A percentile compares a stretch with the other conserved stretches of the same genome.
Evolutionary conservation across 768 basidiomycete genomes (phyloP).

Genomic region (Porpolomopsis calyptriformis): DNA sequence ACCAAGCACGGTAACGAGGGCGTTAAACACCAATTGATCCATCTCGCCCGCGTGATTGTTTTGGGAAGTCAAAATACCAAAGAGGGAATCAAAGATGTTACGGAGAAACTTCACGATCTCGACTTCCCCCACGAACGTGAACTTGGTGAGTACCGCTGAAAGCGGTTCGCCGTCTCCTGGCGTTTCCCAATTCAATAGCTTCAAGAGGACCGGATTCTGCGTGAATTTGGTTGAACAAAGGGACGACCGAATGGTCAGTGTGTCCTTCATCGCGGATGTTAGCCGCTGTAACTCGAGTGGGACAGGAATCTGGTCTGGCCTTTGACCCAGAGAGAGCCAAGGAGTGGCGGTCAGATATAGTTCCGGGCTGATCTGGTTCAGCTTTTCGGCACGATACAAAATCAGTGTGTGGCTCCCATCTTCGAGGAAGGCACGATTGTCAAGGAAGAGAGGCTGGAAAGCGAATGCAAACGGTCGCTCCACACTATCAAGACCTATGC

Average conservation of each 20-base stretch:
- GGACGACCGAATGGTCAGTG: slow-evolving; percentile 72
- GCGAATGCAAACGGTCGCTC: slow-evolving; percentile 89
- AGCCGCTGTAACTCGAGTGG: slow-evolving; percentile 52
- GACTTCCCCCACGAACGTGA: slow-evolving; percentile 87
- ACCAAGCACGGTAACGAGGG: slow-evolving; percentile 81
- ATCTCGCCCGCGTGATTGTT: slow-evolving; percentile 69
- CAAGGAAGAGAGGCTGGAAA: slow-evolving; percentile 78
- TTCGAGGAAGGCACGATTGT: slow-evolving; percentile 66
- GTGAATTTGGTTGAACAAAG: slow-evolving; percentile 89
- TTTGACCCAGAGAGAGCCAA: slow-evolving; percentile 44
- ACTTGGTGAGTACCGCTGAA: slow-evolving; percentile 63
- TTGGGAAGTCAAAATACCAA: slow-evolving; percentile 72
- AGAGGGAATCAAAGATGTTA: slow-evolving; percentile 87
- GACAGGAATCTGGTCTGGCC: slow-evolving; percentile 46
- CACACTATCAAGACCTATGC: slow-evolving; percentile 26
- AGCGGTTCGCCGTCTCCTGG: slow-evolving; percentile 55
- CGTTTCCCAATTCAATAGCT: slow-evolving; percentile 72
- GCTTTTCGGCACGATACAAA: slow-evolving; percentile 74
- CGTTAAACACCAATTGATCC: slow-evolving; percentile 81
- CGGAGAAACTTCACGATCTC: slow-evolving; percentile 91
- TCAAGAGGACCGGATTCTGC: slow-evolving; percentile 77
- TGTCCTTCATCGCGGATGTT: slow-evolving; percentile 66
- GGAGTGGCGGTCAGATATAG: slow-evolving; percentile 66
- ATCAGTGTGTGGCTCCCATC: slow-evolving; percentile 83
- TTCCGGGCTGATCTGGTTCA: slow-evolving; percentile 48